Evolutionary conservation across 2,329 filamentous ascomycete genomes (phyloP), one percentile per base, ranked within the genome.

Genomic region (Pestalotiopsis sp.): DNA sequence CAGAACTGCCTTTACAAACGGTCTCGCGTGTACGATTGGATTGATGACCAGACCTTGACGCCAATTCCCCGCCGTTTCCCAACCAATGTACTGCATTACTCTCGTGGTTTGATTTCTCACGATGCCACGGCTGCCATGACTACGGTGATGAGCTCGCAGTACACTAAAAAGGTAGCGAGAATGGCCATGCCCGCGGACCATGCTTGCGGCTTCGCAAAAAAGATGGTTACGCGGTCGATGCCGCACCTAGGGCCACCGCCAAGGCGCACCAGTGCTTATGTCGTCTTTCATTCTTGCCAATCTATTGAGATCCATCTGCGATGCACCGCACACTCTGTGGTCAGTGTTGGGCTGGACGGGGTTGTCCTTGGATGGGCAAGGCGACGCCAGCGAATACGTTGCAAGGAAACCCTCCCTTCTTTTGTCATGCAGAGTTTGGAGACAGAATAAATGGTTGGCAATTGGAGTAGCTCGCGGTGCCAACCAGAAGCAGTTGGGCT

Each of bases 341-440:
- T 52, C 45, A n/a, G 11, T 52, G 45, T 52, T 52, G 45, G 45
- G 45, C n/a, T 52, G 17, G 14, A 52, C 17, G 45, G 45, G 45
- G 45, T 20, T 52, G 31, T 52, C 7, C 45, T 20, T 52, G 45
- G 20, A 52, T 52, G 45, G 45, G 17, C 31, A 36, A 36, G 17
- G 20, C 45, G 45, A 52, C 45, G 45, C n/a, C 27, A 39, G 31
- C 17, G 59, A 36, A 39, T 62, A 36, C 59, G 9, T 36, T 36
- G 31, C 41, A 49, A 36, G 25, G 31, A 36, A 36, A 62, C 59
- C 59, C 59, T 62, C 59, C 25, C 59, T 62, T 38, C 59, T 17
- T 62, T 36, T 38, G 27, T 62, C 59, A 62, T 62, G 59, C 59
- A 62, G 59, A 14, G 41, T 36, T 36, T 36, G 31, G 31, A 36